Evolutionary conservation across 1,284 basidiomycete species (phyloP).

Genomic region (Phellopilus nigrolimitatus): DNA sequence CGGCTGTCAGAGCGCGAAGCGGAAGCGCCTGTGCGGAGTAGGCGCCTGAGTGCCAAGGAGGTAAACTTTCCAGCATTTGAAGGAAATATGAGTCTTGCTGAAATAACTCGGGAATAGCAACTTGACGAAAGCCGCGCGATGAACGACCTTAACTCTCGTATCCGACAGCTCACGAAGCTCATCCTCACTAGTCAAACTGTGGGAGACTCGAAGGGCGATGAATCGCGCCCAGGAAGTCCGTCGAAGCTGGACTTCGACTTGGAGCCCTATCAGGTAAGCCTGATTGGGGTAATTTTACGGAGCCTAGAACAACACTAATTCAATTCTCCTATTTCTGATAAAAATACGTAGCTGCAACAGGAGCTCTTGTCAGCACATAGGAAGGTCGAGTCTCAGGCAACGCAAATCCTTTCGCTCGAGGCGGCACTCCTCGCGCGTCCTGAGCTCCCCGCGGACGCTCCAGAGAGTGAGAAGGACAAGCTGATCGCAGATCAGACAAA

Average conservation of each 20-base stretch:
- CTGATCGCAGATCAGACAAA: conserved; percentile 63
- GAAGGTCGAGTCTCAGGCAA: conserved; percentile 71
- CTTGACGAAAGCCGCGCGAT: conserved; percentile 74
- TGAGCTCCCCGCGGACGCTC: conserved; percentile 48
- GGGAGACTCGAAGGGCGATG: conserved; percentile 59
- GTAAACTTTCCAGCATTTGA: conserved; percentile 31
- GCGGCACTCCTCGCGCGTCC: conserved; percentile 63
- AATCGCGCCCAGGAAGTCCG: conserved; percentile 73
- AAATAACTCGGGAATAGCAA: conserved; percentile 43
- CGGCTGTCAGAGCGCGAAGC: conserved; percentile 64
- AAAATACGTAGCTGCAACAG: conserved; percentile 81
- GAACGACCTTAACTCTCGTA: conserved; percentile 74
- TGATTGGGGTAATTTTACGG: not conserved
- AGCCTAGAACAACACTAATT: not conserved
- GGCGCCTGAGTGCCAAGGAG: conserved; percentile 66
- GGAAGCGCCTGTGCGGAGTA: conserved; percentile 40
- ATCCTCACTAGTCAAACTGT: conserved; percentile 83
- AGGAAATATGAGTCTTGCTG: not conserved
- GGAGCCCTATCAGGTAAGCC: conserved; percentile 69
- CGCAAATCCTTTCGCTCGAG: conserved; percentile 77
- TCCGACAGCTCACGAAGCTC: conserved; percentile 81
- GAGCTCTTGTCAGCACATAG: conserved; percentile 73
- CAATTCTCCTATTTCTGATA: conserved; percentile 2
- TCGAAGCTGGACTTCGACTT: conserved; percentile 83
- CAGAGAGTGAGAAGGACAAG: conserved; percentile 67